These are phyloP conservation scores for Scutellaria baicalensis DNA, from an alignment of 257 asterid genomes.

Conservation along the genomic window DNA sequence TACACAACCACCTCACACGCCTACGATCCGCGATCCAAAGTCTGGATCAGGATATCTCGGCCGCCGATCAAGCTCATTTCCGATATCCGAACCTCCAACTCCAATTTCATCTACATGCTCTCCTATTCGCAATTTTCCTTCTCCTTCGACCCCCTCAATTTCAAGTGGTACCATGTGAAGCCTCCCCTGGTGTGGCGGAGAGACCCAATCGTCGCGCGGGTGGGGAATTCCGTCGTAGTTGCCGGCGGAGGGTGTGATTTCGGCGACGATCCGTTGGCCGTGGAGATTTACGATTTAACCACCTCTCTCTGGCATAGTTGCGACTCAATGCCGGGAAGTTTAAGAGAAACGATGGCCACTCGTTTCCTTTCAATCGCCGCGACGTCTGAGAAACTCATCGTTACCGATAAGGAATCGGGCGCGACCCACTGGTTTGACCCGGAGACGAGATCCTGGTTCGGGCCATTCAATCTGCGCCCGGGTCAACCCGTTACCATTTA, in stretches of 20 bases:
- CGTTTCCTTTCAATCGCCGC: slow-evolving; percentile 48
- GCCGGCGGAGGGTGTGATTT: slow-evolving; percentile 83
- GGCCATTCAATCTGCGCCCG: slow-evolving; percentile 20
- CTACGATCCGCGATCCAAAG: slow-evolving; percentile 62
- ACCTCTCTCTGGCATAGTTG: slow-evolving; percentile 31
- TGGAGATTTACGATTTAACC: slow-evolving; percentile 43
- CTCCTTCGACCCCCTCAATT: slow-evolving; percentile 50
- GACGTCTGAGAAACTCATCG: slow-evolving; percentile 32
- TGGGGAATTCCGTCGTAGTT: slow-evolving; percentile 41
- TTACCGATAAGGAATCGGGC: slow-evolving; percentile 51
- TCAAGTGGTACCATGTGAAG: slow-evolving; percentile 43
- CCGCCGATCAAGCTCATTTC: slow-evolving; percentile 28
- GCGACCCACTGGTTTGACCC: slow-evolving; percentile 48
- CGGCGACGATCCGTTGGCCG: slow-evolving; percentile 66
- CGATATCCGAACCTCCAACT: slow-evolving; percentile 43
- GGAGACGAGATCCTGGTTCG: slow-evolving; percentile 39
- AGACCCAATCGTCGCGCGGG: slow-evolving; percentile 61
- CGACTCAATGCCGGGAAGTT: slow-evolving; percentile 46
- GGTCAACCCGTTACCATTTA: slow-evolving; percentile 31
- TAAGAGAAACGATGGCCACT: slow-evolving; percentile 45
- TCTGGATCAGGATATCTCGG: slow-evolving; percentile 40
- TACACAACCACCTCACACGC: slow-evolving; percentile 33
- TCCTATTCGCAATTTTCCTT: slow-evolving; percentile 44
- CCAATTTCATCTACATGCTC: slow-evolving; percentile 49
- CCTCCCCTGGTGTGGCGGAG: slow-evolving; percentile 52